Base-by-base conservation (phyloP, 306 rosid genomes). In the Cucumis melo region DNA sequence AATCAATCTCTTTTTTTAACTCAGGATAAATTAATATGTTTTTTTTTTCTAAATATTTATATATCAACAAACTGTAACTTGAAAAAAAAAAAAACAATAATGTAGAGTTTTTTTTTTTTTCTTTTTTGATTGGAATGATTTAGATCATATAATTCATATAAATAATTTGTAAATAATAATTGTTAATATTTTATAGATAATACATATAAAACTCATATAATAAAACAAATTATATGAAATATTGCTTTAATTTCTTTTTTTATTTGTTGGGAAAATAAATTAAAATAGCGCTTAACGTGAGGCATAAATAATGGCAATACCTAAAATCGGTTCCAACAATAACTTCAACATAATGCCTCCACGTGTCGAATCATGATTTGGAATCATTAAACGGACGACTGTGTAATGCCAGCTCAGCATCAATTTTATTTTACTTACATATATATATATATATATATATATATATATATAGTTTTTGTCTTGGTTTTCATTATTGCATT, bases 371-470 rank as follows among this genome's bases (percentile, higher is more conserved):
- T 73, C 19, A 51, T 29, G 77, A 54, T 53, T 51, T 16, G 62
- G 46, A 54, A 73, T 32, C 23, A 48, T 72, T 29, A 72, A 15
- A 23, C 50, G 23, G 42, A 72, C 24, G 60, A 50, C 60, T 72
- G 77, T 34, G 21, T 29, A 24, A 42, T 32, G 44, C 77, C 77
- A 73, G 50, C 61, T 73, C 77, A 34, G 77, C 75, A 46, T 70
- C 20, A 14, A 14, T 70, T 48, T 70, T 46, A 8, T 70, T 70
- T 70, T 20, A 10, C 3, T 41, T 39, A 27, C 2, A 27, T 27
- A 27, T 27, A 1, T 27, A 27, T 67, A 42, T 67, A 10, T 44
- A 23, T 70, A n/a, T n/a, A n/a, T n/a, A n/a, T n/a, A n/a, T n/a
- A n/a, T n/a, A 27, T 27, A 27, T 27, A 27, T 27, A 1, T 27